Conservation (phyloP, 179 eudicot species). For the Actinidia arguta region DNA sequence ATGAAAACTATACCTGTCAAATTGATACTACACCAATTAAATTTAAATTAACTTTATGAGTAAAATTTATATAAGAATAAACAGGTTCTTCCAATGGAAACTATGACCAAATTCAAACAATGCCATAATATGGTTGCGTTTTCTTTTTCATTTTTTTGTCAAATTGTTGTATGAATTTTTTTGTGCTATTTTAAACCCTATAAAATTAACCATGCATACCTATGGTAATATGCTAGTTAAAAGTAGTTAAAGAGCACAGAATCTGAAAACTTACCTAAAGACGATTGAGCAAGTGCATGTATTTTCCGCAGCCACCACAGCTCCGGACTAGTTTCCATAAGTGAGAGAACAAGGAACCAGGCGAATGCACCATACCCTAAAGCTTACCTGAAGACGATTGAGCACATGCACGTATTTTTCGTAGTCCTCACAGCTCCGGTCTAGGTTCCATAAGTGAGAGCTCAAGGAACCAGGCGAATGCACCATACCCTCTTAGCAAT, state of each 20-base stretch:
- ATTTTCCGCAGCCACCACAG: conserved; percentile 79
- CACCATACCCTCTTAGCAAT: conserved; percentile 96
- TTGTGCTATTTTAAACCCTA: no score
- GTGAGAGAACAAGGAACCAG: conserved; percentile 86
- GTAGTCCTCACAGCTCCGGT: conserved; percentile 85
- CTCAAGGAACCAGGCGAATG: conserved; percentile 80
- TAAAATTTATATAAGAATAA: no score
- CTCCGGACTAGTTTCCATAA: conserved; percentile 98
- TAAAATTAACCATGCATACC: no score
- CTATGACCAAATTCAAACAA: no score
- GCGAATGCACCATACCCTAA: conserved; percentile 88
- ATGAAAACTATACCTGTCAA: no score
- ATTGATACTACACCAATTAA: no score
- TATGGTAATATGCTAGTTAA: neutral
- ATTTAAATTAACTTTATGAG: no score
- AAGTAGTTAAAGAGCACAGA: neutral
- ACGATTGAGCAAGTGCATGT: conserved; percentile 92
- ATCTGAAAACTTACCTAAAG: conserved; percentile 74
- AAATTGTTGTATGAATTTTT: no score
- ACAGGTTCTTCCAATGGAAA: no score
- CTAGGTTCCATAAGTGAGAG: conserved; percentile 98
- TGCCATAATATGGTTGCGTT: no score
- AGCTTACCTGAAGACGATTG: conserved; percentile 92
- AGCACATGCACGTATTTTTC: conserved; percentile 89
- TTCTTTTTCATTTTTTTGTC: no score